Evolutionary conservation across 2,329 filamentous ascomycete species (phyloP).

Genomic region (Verticillium tricorpus): DNA sequence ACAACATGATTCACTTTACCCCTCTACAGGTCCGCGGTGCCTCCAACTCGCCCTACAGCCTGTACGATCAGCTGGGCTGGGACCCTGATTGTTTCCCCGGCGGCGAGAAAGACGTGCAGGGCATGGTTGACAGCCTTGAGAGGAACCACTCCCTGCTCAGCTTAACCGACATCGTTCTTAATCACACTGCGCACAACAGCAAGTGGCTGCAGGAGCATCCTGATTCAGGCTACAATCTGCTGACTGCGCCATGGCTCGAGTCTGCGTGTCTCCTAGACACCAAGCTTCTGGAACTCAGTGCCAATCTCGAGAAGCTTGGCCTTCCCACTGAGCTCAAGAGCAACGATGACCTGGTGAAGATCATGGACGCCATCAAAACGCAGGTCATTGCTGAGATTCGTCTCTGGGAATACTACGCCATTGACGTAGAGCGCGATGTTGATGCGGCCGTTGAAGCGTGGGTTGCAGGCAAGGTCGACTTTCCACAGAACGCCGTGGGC

Average conservation of each 20-base stretch:
- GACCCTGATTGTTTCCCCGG: slow-evolving; percentile 77
- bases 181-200: slow-evolving; percentile 95
- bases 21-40: slow-evolving; percentile 82
- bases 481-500: slow-evolving; percentile 40
- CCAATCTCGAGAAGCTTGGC: slow-evolving; percentile 63
- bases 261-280: slow-evolving; percentile 59
- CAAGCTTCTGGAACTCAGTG: slow-evolving; percentile 69
- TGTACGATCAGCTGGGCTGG: slow-evolving; percentile 88
- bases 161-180: slow-evolving; percentile 94
- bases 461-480: slow-evolving; percentile 54
- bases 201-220: slow-evolving; percentile 92
- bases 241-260: slow-evolving; percentile 76
- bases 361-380: slow-evolving; percentile 82
- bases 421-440: slow-evolving; percentile 71
- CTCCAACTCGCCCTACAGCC: slow-evolving; percentile 96
- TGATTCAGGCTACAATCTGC: slow-evolving; percentile 90
- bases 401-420: slow-evolving; percentile 90
- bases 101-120: slow-evolving; percentile 76
- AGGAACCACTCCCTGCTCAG: slow-evolving; percentile 78
- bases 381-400: slow-evolving; percentile 72
- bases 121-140: slow-evolving; percentile 77
- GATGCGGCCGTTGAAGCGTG: slow-evolving; percentile 68
- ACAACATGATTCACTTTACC: slow-evolving; percentile 99
- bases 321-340: slow-evolving; percentile 71
- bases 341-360: slow-evolving; percentile 66